Base-by-base conservation (phyloP, 257 asterid species). In the Plectranthus barbatus region DNA sequence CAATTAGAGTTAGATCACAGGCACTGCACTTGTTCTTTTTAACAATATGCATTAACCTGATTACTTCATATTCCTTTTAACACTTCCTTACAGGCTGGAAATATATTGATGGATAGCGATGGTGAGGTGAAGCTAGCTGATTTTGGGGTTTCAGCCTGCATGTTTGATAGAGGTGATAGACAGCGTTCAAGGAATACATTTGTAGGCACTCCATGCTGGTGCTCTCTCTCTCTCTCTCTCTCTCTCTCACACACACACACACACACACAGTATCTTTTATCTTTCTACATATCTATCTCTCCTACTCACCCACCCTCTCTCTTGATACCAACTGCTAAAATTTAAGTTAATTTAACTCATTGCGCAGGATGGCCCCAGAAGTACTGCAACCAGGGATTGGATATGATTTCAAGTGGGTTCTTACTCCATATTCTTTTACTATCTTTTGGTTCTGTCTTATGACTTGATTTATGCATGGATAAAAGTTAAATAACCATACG, bases 131-230 rank as follows among this genome's bases (percentile, higher is more conserved):
- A 93, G 83, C 95, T 93, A 69, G 99, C 88, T 44, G 99, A 93
- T 74, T 93, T 93, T 79, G 99, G 99, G 68, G 99, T 93, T 68
- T 93, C 99, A 50, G 96, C 97, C 29, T 80, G 89, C 81, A 73
- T 93, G 95, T 90, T 90, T 82, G 99, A 93, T 80, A 90, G 67
- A 72, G 97, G 96, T 72, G 99, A 87, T 75, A 90, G 99, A 73
- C 99, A 87, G 65, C 88, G 96, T 23, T 87, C 99, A 37, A 85
- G 99, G 76, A 93, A 87, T 80, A 93, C 99, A 62, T 93, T 93
- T 68, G 97, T 93, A 24, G 99, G 99, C 76, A 93, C 99, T 81
- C 99, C 99, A 33, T 93, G 99, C 90, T 93, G 99, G 99, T 93
- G 76, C 15, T 31, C 40, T 70, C 47, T 63, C 66, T 39, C 44